phyloP scores from a whole-genome alignment of 768 basidiomycete species.

The Kwoniella shandongensis region DNA sequence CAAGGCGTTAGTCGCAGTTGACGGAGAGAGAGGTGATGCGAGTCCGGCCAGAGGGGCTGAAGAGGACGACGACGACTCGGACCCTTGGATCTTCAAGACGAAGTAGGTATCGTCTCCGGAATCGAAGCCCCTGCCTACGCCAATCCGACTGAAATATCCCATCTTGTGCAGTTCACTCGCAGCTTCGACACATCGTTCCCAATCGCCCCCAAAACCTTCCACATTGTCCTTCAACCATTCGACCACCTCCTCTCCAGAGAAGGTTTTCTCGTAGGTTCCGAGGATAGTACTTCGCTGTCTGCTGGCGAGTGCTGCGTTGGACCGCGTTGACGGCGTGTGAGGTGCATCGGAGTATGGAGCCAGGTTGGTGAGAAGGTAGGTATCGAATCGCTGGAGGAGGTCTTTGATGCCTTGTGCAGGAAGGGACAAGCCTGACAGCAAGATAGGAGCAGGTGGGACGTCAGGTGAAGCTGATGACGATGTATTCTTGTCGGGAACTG shows the following conservation, averaged over 20 bases:
- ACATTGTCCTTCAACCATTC: constrained; percentile 78
- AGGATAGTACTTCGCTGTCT: constrained; percentile 46
- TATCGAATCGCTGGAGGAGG: constrained; percentile 61
- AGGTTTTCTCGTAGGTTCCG: constrained; percentile 63
- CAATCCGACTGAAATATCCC: constrained; percentile 55
- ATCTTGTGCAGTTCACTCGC: constrained; percentile 65
- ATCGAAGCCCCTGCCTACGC: constrained; percentile 62
- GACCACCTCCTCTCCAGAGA: constrained; percentile 85
- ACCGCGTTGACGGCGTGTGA: constrained; percentile 20
- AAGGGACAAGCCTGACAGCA: constrained; percentile 73
- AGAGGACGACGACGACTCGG: constrained; percentile 1
- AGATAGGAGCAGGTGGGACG: constrained; percentile 57
- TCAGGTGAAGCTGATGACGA: constrained; percentile 2
- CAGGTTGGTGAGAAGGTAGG: constrained; percentile 37
- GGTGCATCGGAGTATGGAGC: constrained; percentile 41
- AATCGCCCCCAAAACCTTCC: constrained; percentile 70
- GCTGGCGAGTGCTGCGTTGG: constrained; percentile 58
- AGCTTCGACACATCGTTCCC: constrained; percentile 76
- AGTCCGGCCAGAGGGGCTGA: constrained; percentile 1
- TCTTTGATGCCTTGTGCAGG: constrained; percentile 66
- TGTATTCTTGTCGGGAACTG: constrained; percentile 53
- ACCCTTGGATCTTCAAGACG: constrained; percentile 34
- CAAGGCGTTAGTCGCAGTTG: constrained; percentile 38
- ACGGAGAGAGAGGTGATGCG: constrained; percentile 32
- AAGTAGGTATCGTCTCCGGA: constrained; percentile 41